Conservation (phyloP, 305 asterid genomes). For the Solanum aculeatissimum region DNA sequence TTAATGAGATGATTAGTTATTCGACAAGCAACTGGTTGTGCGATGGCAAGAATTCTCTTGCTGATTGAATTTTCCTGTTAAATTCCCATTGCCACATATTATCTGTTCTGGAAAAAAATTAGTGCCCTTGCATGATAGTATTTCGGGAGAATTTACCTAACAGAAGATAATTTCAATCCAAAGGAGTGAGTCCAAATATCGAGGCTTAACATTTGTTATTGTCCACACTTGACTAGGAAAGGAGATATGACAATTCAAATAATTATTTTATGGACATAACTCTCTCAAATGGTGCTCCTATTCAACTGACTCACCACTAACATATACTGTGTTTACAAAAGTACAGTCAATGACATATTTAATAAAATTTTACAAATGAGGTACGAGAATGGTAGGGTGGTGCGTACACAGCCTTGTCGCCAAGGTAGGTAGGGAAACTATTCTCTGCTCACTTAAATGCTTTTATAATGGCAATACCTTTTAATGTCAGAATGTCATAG, state of each 20-base stretch:
- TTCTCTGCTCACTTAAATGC: not conserved
- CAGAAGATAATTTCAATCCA: not conserved
- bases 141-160: not conserved
- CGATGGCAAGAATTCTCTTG: not conserved
- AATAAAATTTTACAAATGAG: not conserved
- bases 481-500: too few relatives aligned
- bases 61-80: not conserved
- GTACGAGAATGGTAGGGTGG: not conserved
- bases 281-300: not conserved
- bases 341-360: not conserved
- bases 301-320: not conserved
- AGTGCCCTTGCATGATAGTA: not conserved
- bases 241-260: not conserved
- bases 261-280: not conserved
- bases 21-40: not conserved
- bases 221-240: not conserved
- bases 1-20: too few relatives aligned
- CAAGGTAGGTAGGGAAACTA: too few relatives aligned
- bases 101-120: not conserved
- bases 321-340: not conserved
- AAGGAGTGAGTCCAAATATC: not conserved
- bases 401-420: too few relatives aligned
- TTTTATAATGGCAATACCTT: not conserved
- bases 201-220: not conserved
- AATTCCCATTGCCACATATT: not conserved